Percentiles rank a stretch among this genome's conserved stretches.
Evolutionary conservation across 177 flowering plant species (phyloP).

Genomic region (Vitis hybrid): DNA sequence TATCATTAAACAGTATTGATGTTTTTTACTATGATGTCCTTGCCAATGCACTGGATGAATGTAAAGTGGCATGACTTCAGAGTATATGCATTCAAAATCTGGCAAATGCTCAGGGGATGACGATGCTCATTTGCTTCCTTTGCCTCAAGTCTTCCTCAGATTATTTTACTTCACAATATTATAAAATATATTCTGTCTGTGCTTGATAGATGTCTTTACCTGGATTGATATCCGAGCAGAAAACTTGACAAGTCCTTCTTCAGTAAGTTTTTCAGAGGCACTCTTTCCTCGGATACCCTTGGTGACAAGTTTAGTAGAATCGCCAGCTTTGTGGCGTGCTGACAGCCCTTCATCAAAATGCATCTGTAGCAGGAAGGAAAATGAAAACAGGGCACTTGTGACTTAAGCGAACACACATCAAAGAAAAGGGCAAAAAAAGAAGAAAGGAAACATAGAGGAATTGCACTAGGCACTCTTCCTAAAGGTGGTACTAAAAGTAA

Average conservation of each 20-base stretch:
- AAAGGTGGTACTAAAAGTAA: too few species aligned
- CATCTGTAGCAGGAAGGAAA: slow-evolving; percentile 40
- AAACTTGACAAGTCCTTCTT: slow-evolving; percentile 89
- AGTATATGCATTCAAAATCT: too few species aligned
- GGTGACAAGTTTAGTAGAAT: slow-evolving; percentile 66
- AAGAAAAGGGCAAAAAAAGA: too few species aligned
- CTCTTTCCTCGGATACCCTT: slow-evolving; percentile 85
- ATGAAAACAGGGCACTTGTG: neutral
- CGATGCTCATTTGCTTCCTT: too few species aligned
- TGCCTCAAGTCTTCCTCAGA: too few species aligned
- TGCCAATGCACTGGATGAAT: neutral
- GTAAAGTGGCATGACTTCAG: too few species aligned
- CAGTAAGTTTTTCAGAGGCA: slow-evolving; percentile 89
- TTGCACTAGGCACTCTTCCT: too few species aligned
- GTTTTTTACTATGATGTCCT: neutral
- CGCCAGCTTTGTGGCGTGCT: slow-evolving; percentile 73
- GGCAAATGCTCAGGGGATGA: too few species aligned
- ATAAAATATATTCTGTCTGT: neutral
- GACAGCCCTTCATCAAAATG: slow-evolving; percentile 96
- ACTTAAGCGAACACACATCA: neutral
- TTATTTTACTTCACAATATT: neutral
- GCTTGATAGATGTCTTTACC: slow-evolving; percentile 36
- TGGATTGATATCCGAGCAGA: slow-evolving; percentile 88
- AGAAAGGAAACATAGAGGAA: too few species aligned
- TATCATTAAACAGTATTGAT: neutral